Evolutionary conservation across 441 rosid species (phyloP).

Genomic region (Corymbia calophylla): DNA sequence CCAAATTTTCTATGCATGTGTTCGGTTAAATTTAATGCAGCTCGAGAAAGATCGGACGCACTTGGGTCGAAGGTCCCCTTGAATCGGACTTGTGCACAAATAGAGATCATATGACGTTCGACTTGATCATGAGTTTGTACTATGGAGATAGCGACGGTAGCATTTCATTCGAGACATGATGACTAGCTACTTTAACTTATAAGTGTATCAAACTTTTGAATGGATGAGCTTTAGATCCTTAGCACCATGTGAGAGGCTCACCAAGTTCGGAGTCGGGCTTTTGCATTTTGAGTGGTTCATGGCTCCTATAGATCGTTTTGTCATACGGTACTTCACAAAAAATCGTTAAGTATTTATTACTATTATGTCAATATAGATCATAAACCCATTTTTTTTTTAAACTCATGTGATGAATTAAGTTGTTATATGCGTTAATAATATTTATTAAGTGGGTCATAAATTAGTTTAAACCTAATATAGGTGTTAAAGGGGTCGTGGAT

Average conservation of each 20-base stretch:
- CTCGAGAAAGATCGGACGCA: fast-evolving
- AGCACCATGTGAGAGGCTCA: neutral
- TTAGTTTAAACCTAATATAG: neutral
- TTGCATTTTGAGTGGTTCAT: neutral
- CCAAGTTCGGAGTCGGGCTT: neutral
- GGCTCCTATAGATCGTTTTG: neutral
- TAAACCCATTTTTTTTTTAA: too few relatives aligned
- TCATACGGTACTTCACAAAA: neutral
- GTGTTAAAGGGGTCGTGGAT: neutral
- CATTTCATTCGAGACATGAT: neutral
- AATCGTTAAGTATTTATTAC: neutral
- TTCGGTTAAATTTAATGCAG: neutral
- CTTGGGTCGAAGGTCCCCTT: neutral
- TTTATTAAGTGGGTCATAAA: too few relatives aligned
- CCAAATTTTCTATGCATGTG: neutral
- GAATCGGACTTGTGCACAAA: neutral
- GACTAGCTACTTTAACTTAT: neutral
- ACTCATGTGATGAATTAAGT: neutral
- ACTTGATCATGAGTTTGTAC: neutral
- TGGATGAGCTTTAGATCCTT: neutral
- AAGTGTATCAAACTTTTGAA: neutral
- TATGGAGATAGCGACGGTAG: neutral
- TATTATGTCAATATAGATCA: too few relatives aligned
- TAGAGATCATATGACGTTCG: neutral
- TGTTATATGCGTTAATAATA: neutral